phyloP scores from a whole-genome alignment of 164 flowering plant genomes.

The Vitis rupestris region DNA sequence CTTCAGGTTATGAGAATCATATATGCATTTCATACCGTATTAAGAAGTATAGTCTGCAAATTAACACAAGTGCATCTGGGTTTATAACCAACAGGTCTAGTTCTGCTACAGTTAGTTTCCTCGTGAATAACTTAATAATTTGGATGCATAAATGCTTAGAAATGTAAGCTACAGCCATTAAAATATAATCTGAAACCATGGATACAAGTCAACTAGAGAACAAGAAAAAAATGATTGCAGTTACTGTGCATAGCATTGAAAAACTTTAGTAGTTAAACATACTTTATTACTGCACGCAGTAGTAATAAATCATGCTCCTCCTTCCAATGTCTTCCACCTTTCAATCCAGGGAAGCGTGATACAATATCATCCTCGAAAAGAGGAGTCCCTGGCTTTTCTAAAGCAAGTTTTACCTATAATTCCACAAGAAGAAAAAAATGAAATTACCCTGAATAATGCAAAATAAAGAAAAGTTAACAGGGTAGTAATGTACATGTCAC shows the following conservation, averaged over 20 bases:
- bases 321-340: conserved; percentile 79
- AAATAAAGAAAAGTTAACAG: not conserved
- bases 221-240: not conserved
- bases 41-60: not conserved
- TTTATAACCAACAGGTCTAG: not conserved
- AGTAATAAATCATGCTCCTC: conserved; percentile 71
- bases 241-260: not conserved
- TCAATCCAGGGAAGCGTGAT: conserved; percentile 62
- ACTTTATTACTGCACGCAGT: conserved; percentile 81
- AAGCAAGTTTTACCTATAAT: conserved; percentile 49
- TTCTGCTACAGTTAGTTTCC: not conserved
- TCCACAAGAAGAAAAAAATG: not conserved
- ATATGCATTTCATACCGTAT: not conserved
- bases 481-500: not conserved
- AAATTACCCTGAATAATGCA: not conserved
- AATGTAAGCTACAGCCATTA: not conserved
- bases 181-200: not conserved
- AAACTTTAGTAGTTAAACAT: conserved; percentile 20
- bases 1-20: not conserved
- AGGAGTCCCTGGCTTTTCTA: conserved; percentile 40
- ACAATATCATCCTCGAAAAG: conserved; percentile 66
- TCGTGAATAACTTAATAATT: not conserved
- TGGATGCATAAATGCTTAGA: not conserved
- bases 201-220: not conserved
- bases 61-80: not conserved